Evolutionary conservation across 2,329 filamentous ascomycete species (phyloP).

Genomic region (Xenoacremonium recifei): DNA sequence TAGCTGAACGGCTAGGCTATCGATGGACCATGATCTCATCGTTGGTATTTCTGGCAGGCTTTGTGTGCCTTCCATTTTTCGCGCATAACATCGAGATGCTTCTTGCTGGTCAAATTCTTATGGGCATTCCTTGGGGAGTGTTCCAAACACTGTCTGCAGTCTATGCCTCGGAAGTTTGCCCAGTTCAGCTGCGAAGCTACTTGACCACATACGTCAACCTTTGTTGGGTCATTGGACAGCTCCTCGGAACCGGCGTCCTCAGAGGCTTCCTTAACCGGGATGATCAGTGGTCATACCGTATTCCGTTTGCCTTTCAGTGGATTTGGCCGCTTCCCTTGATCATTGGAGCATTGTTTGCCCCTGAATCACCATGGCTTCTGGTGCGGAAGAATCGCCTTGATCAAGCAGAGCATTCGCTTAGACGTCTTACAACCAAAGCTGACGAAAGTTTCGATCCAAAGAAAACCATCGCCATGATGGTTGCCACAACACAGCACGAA

Average conservation of each 20-base stretch:
- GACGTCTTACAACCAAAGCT: background rate
- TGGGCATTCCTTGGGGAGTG: conserved; percentile 6
- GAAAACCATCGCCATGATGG: conserved; percentile 14
- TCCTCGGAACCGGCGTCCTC: conserved; percentile 33
- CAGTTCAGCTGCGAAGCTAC: conserved; percentile 2
- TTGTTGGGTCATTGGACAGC: conserved; percentile 34
- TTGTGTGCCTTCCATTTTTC: conserved; percentile 22
- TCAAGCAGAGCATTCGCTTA: background rate
- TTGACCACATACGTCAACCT: conserved; percentile 36
- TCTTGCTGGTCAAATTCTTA: conserved; percentile 18
- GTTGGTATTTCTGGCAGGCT: conserved; percentile 21
- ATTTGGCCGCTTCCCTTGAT: conserved; percentile 21
- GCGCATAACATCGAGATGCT: conserved; percentile 8
- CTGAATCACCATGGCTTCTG: conserved; percentile 28
- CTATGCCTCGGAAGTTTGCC: conserved; percentile 9
- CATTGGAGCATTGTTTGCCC: conserved; percentile 20
- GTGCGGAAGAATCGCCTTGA: conserved; percentile 2
- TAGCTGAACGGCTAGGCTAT: conserved; percentile 14
- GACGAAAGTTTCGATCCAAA: conserved; percentile 7
- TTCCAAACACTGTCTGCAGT: conserved; percentile 4
- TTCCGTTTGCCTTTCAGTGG: conserved; percentile 34
- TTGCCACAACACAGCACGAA: conserved; percentile 11
- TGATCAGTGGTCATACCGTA: conserved; percentile 30
- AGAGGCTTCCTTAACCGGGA: conserved; percentile 25
- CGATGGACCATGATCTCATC: conserved; percentile 52